These are phyloP conservation scores for Leishmania guyanensis DNA, from an alignment of 208 protist species.

Conservation along the genomic window DNA sequence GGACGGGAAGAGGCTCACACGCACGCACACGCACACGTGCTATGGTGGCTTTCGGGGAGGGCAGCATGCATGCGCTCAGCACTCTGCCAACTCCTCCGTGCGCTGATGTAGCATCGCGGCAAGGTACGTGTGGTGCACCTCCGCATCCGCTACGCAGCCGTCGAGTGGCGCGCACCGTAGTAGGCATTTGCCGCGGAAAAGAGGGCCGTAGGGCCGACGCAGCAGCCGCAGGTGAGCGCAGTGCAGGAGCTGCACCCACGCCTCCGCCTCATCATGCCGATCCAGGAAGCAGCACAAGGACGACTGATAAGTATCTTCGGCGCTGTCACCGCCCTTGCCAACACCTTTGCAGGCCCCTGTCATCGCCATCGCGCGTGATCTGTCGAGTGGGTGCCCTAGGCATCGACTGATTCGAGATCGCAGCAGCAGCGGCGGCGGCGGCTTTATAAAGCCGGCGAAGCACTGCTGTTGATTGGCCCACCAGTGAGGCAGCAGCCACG, in stretches of 20 bases:
- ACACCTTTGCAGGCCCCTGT: background rate
- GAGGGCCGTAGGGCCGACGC: slow-evolving; percentile 22
- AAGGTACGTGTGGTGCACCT: slow-evolving; percentile 16
- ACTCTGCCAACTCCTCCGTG: background rate
- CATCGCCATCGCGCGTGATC: background rate
- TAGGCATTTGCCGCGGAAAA: slow-evolving; percentile 3
- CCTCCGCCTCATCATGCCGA: slow-evolving; percentile 5
- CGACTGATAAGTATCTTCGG: background rate
- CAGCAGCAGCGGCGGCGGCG: background rate
- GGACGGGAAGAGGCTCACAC: background rate
- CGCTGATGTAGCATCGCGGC: slow-evolving; percentile 7
- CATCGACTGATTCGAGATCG: background rate
- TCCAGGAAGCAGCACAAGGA: background rate
- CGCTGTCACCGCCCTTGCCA: background rate
- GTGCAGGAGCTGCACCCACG: slow-evolving; percentile 13
- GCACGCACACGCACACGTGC: background rate
- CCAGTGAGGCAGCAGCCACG: background rate
- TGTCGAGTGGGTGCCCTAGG: background rate
- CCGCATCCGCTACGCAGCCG: slow-evolving; percentile 7
- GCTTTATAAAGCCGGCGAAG: background rate
- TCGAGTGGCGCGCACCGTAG: background rate
- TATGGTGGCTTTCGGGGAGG: background rate
- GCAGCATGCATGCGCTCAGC: background rate
- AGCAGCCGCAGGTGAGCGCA: background rate
- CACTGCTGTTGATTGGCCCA: background rate